Evolutionary conservation across 108 stramenopile species (phyloP), one percentile per base, ranked within the genome.

Genomic region (Parietichytrium sp.): DNA sequence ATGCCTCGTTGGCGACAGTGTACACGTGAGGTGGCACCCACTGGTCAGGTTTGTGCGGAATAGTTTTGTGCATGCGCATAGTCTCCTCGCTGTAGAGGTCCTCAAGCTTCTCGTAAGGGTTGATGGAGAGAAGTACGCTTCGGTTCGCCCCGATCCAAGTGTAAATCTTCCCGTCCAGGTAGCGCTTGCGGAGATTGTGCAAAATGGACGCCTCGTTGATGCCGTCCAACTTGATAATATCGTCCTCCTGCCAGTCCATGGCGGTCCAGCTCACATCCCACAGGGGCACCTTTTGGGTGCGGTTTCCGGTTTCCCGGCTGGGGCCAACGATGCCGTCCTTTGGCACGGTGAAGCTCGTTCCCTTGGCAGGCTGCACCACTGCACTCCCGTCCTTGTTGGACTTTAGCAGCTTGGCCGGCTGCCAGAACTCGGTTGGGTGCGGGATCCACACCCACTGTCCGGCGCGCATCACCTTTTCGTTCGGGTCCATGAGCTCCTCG

Each of bases 1-100:
- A 93, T 29, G 94, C 93, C 20, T 86, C 83, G 42, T 92, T 90
- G 15, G 94, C 93, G 26, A 92, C 91, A 4, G 88, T 83, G 78
- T 87, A 94, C 12, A 91, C 91, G 80, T 94, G 94, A 16, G 94
- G 94, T 4, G 91, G 83, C 1, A 51, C 31, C 77, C 30, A 27
- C 55, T 81, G 27, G 48, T 49, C 80, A 13, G 61, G 80, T 47
- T 49, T 47, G n/a, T 49, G 10, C 80, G 26, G 45, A 30, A 79
- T 49, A 49, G 79, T 54, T 23, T 49, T 29, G 26, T 50, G 31
- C n/a, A 80, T 45, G 29, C n/a, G 48, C 29, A 52, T 54, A 15
- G 31, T 16, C 29, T 26, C 29, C 27, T 42, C 26, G 52, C 83
- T 80, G 13, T 83, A 25, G 29, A 29, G 61, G 7, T 15, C 10